These are phyloP conservation scores for Colletotrichum musicola DNA, from an alignment of 2,329 filamentous ascomycete species.

Conservation along the genomic window DNA sequence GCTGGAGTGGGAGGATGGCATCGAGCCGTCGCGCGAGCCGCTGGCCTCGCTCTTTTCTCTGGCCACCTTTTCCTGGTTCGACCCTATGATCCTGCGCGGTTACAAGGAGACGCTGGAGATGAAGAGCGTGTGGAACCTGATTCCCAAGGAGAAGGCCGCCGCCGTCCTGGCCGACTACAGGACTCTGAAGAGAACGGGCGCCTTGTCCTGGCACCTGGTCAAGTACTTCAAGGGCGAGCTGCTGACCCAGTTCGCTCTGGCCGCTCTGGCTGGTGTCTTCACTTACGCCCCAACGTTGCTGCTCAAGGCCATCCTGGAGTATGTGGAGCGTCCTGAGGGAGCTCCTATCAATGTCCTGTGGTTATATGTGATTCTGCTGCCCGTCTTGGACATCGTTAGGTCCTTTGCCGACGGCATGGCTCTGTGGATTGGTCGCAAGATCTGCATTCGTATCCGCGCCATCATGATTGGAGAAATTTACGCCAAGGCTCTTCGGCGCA, in stretches of 20 bases:
- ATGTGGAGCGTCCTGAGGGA: conserved; percentile 84
- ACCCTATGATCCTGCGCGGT: conserved; percentile 88
- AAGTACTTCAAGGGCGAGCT: conserved; percentile 86
- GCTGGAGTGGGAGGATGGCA: conserved; percentile 88
- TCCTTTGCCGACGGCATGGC: conserved; percentile 88
- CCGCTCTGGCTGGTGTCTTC: conserved; percentile 82
- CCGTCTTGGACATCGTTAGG: conserved; percentile 83
- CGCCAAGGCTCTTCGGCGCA: conserved; percentile 91
- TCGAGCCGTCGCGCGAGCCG: conserved; percentile 89
- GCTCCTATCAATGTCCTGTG: conserved; percentile 90
- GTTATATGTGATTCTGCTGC: conserved; percentile 93
- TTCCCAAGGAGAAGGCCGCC: conserved; percentile 89
- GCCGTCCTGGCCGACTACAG: conserved; percentile 85
- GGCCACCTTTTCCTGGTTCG: conserved; percentile 90
- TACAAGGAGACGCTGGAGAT: conserved; percentile 89
- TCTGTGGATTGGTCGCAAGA: conserved; percentile 92
- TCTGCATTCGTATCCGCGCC: conserved; percentile 91
- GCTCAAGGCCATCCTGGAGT: conserved; percentile 91
- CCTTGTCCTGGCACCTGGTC: conserved; percentile 83
- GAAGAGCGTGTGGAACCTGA: conserved; percentile 89
- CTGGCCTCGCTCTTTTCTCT: conserved; percentile 90
- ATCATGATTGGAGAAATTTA: conserved; percentile 99
- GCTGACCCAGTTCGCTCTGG: conserved; percentile 83
- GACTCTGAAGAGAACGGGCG: conserved; percentile 84
- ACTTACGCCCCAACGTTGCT: conserved; percentile 93